Evolutionary conservation across 495 filamentous ascomycete species (phyloP).

Genomic region (Aspergillus baeticus): DNA sequence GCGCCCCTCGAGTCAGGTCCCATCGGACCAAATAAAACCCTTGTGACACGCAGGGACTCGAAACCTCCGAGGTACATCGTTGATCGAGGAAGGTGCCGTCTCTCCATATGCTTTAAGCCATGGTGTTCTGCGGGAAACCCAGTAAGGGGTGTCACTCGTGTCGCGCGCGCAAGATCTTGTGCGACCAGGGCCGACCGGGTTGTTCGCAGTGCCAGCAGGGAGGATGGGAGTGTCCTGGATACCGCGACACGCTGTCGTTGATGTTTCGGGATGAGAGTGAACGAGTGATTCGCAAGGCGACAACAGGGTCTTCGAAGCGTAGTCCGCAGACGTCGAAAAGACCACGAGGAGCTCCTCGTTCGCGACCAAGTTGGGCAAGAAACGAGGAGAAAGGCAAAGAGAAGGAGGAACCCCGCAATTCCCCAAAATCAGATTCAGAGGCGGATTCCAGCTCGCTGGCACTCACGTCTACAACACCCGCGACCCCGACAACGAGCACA

Average conservation of each 20-base stretch:
- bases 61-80: no score
- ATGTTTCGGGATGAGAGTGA: constrained; percentile 75
- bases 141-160: constrained; percentile 73
- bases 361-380: constrained; percentile 15
- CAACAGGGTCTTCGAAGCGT: constrained; percentile 33
- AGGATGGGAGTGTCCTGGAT: constrained; percentile 65
- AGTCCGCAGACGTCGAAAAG: neutral
- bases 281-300: constrained; percentile 63
- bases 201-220: constrained; percentile 70
- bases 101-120: no score
- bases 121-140: constrained; percentile 76
- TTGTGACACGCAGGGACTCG: no score
- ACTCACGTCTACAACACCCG: no score
- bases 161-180: constrained; percentile 64
- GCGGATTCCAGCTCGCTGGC: no score
- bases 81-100: no score
- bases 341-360: constrained; percentile 12
- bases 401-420: no score
- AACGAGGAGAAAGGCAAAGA: neutral
- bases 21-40: no score
- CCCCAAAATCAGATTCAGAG: no score
- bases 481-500: no score
- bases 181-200: constrained; percentile 61
- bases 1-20: no score
- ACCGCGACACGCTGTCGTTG: constrained; percentile 64